phyloP scores from a whole-genome alignment of 169 alveolate species.

The Plasmodium gaboni region DNA sequence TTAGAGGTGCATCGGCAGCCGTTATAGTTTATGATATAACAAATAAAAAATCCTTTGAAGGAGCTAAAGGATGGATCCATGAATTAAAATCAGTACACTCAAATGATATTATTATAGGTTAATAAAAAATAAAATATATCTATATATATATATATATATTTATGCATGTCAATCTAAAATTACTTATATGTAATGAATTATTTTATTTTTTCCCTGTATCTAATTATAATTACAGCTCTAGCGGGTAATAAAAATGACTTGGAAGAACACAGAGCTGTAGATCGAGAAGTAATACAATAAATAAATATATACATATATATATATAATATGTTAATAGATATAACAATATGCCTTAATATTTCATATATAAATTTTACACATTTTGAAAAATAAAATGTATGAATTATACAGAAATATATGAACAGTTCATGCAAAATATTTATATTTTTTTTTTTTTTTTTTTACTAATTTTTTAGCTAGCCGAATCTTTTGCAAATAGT shows the following conservation, averaged over 20 bases:
- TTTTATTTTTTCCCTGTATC: neutral
- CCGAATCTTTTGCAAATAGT: constrained; percentile 90
- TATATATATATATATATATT: neutral
- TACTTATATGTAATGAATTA: neutral
- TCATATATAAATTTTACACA: no score
- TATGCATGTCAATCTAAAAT: no score
- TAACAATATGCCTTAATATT: no score
- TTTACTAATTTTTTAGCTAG: constrained; percentile 65
- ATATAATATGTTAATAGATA: neutral
- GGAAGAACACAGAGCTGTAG: constrained; percentile 88
- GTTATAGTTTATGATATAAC: constrained; percentile 93
- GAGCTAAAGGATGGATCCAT: constrained; percentile 92
- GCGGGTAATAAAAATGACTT: constrained; percentile 93
- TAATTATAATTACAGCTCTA: constrained; percentile 81
- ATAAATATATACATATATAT: neutral
- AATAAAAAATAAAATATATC: neutral
- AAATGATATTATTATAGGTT: constrained; percentile 84
- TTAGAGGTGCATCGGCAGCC: constrained; percentile 94
- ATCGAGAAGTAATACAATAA: constrained; percentile 83
- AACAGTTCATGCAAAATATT: constrained; percentile 30
- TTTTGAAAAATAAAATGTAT: neutral
- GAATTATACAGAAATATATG: neutral
- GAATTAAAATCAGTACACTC: constrained; percentile 90
- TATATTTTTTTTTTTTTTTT: constrained; percentile 3
- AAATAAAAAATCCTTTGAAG: constrained; percentile 88